Evolutionary conservation across 2,329 filamentous ascomycete species (phyloP).

Genomic region (Fusarium neocosmosporiellum): DNA sequence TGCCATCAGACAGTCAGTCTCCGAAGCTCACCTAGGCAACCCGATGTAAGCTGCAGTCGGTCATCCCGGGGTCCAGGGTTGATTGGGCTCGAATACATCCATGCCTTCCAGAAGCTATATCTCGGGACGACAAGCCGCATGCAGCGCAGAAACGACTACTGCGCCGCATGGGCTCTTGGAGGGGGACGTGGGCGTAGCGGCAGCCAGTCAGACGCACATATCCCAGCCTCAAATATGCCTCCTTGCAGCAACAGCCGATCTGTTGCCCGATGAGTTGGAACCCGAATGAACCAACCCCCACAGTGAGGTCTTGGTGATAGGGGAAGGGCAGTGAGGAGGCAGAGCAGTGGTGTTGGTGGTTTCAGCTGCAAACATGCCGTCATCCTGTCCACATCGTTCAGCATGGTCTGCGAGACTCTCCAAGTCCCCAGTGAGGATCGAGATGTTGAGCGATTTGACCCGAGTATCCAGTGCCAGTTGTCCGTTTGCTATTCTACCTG

Average conservation of each 20-base stretch:
- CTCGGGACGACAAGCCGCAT: slow-evolving; percentile 23
- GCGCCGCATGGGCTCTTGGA: slow-evolving; percentile 20
- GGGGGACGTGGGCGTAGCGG: slow-evolving; percentile 25
- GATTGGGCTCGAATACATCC: slow-evolving; percentile 36
- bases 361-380: neutral
- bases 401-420: slow-evolving; percentile 19
- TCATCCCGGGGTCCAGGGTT: slow-evolving; percentile 18
- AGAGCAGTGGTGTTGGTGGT: slow-evolving; percentile 16
- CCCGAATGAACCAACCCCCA: slow-evolving; percentile 26
- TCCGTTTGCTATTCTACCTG: slow-evolving; percentile 29
- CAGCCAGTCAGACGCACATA: slow-evolving; percentile 33
- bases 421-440: slow-evolving; percentile 12
- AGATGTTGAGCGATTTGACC: slow-evolving; percentile 15
- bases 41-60: slow-evolving; percentile 3
- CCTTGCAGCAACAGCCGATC: slow-evolving; percentile 27
- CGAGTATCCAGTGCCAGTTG: slow-evolving; percentile 32
- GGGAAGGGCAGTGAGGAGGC: neutral
- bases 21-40: neutral
- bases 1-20: neutral
- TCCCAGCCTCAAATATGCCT: slow-evolving; percentile 20
- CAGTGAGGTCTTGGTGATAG: slow-evolving; percentile 4
- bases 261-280: slow-evolving; percentile 28
- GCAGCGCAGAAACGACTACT: slow-evolving; percentile 12
- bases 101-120: slow-evolving; percentile 30
- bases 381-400: slow-evolving; percentile 25